Base-by-base conservation (phyloP, 2,329 filamentous ascomycete species). In the Plenodomus biglobosus region DNA sequence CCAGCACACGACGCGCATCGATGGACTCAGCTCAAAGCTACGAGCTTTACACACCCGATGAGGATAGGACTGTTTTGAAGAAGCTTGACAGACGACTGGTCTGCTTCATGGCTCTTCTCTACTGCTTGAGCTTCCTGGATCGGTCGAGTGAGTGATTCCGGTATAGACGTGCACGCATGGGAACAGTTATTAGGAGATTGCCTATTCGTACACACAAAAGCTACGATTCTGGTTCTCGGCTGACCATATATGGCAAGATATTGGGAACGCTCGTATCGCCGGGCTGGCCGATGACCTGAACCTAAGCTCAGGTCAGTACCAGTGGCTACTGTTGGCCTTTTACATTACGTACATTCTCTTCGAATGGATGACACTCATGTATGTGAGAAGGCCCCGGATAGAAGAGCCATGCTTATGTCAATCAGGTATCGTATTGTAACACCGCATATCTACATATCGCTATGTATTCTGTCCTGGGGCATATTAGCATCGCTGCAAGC, bases 61-160 rank as follows among this genome's bases (percentile, higher is more conserved):
- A 96, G 69, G 91, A 95, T 66, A 74, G 70, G 18, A 76, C 78
- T 3, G 85, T 95, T 8, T 78, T 91, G 46, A 79, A 78, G 64
- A 91, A 88, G 73, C 84, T 96, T 58, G 91, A 96, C 69, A 78
- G 83, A 46, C 83, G 80, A 55, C 79, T 96, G 44, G 89, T 95
- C 5, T 69, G 88, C 1, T 95, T 96, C 66, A 80, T 96, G 55
- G 87, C 89, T 10, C 69, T 92, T 49, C 78, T 96, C 11, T 96
- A 94, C 68, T 81, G 95, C 78, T 76, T 96, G 53, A 87, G 85
- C 54, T 96, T 95, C 67, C 73, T 96, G 56, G 91, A 96, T 70
- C 81, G 91, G 57, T 92, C 88, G 16, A 95, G 89, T 91, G 76
- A 61, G 69, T 64, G 27, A 32, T 46, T 54, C 47, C 42, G 27